Evolutionary conservation across 1,284 basidiomycete genomes (phyloP), one percentile per base, ranked within the genome.

Genomic region (Cystobasidium pallidum): DNA sequence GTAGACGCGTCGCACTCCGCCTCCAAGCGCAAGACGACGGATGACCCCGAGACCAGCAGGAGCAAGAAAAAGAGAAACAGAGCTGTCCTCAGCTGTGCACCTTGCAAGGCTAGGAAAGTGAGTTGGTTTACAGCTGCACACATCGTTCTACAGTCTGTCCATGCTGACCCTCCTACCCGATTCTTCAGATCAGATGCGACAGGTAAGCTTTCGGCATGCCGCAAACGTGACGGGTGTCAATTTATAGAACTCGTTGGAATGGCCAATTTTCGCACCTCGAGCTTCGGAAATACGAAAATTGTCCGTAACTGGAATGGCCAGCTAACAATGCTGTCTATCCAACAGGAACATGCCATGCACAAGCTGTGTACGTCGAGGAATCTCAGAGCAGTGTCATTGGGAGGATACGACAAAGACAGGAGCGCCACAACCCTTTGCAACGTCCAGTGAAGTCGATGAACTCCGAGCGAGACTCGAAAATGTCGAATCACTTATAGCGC

Each of bases 381-480:
- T 66, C 19, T 15, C 49, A 32, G 43, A 61, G 28, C 26, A 52
- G 10, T 71, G 68, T 41, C 58, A 30, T 30, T 71, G 68, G 68
- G 68, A 71, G 34, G 68, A 71, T 26, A 43, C 59, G 30, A 54
- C 43, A 24, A 51, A 63, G 58, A 62, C 49, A 0, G 68, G 58
- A 28, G 68, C 54, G 30, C 41, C 68, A 32, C 68, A 71, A 45
- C 68, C 68, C n/a, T 71, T 71, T 30, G 68, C 68, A 1, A 47
- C 28, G 6, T 34, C 43, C 17, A 47, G 19, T 32, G 66, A 54
- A 51, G 58, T 63, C 15, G 58, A 54, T 19, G 58, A 41, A 15
- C 32, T 71, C 17, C 59, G 57, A 1, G 61, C 59, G 13, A 49
- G 49, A 26, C 41, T 71, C 26, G 66, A 70, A 19, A 28, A 43